A percentile compares a stretch with the other conserved stretches of the same genome.
phyloP scores from a whole-genome alignment of 1,284 basidiomycete species.

The Grifola frondosa region DNA sequence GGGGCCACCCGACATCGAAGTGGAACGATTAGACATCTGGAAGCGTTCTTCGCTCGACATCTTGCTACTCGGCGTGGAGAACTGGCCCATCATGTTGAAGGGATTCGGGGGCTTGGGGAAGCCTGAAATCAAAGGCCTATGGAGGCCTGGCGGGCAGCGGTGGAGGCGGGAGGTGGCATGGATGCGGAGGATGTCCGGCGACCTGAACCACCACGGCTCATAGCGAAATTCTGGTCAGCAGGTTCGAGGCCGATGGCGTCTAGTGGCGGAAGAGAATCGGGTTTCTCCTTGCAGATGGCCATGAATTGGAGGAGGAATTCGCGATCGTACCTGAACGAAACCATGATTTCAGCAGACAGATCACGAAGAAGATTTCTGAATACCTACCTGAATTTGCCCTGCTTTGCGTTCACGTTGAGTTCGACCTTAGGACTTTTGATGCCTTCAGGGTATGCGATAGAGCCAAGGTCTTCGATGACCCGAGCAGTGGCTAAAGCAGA shows the following conservation, averaged over 20 bases:
- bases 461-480: constrained; percentile 80
- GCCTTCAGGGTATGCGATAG: constrained; percentile 82
- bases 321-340: constrained; percentile 79
- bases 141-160: constrained; percentile 47
- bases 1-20: constrained; percentile 37
- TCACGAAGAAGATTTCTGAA: constrained; percentile 8
- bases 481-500: constrained; percentile 75
- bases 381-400: constrained; percentile 84
- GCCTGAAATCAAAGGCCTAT: constrained; percentile 58
- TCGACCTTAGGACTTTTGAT: constrained; percentile 83
- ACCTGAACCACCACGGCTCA: constrained; percentile 63
- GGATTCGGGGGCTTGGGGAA: constrained; percentile 43
- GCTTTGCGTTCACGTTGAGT: constrained; percentile 82
- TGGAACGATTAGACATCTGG: constrained; percentile 42
- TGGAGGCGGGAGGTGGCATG: constrained; percentile 37
- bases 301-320: constrained; percentile 99
- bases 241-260: constrained; percentile 92
- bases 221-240: constrained; percentile 52
- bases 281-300: constrained; percentile 93
- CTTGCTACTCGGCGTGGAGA: constrained; percentile 56
- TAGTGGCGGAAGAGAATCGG: constrained; percentile 84
- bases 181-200: constrained; percentile 49
- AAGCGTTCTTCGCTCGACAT: constrained; percentile 77
- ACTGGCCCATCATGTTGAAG: constrained; percentile 80
- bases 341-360: background rate